phyloP scores from a whole-genome alignment of 2,329 filamentous ascomycete species.

The Nectriaceae sp. region DNA sequence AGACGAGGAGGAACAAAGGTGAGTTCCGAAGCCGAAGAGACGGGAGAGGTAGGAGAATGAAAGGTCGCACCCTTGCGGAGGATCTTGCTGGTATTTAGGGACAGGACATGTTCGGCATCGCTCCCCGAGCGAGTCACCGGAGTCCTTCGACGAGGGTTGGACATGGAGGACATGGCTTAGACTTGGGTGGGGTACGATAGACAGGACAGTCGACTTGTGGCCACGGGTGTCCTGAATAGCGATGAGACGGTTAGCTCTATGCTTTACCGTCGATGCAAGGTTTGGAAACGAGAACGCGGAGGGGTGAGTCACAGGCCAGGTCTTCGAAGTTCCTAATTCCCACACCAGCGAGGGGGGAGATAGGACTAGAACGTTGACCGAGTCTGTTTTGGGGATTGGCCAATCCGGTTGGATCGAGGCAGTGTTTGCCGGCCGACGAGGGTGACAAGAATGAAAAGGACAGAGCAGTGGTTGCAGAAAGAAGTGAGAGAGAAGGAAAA shows the following conservation, averaged over 20 bases:
- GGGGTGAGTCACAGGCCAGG: slow-evolving; percentile 34
- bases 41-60: slow-evolving; percentile 53
- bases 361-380: slow-evolving; percentile 23
- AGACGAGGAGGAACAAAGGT: slow-evolving; percentile 55
- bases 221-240: slow-evolving; percentile 34
- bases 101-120: slow-evolving; percentile 34
- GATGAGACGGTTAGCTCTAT: background rate
- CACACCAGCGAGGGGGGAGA: slow-evolving; percentile 23
- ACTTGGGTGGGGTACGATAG: slow-evolving; percentile 33
- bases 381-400: slow-evolving; percentile 22
- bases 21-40: slow-evolving; percentile 38
- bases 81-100: slow-evolving; percentile 41
- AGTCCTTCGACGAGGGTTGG: slow-evolving; percentile 50
- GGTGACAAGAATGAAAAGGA: slow-evolving; percentile 11
- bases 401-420: slow-evolving; percentile 16
- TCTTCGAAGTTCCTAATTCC: slow-evolving; percentile 27
- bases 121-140: slow-evolving; percentile 42
- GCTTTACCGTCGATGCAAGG: slow-evolving; percentile 18
- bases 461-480: background rate
- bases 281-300: slow-evolving; percentile 16
- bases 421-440: slow-evolving; percentile 8
- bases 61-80: slow-evolving; percentile 74
- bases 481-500: slow-evolving; percentile 15
- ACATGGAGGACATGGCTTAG: slow-evolving; percentile 52
- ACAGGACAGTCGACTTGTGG: slow-evolving; percentile 28